Conservation (phyloP, 1,284 basidiomycete species). For the Xanthoconium separans region DNA sequence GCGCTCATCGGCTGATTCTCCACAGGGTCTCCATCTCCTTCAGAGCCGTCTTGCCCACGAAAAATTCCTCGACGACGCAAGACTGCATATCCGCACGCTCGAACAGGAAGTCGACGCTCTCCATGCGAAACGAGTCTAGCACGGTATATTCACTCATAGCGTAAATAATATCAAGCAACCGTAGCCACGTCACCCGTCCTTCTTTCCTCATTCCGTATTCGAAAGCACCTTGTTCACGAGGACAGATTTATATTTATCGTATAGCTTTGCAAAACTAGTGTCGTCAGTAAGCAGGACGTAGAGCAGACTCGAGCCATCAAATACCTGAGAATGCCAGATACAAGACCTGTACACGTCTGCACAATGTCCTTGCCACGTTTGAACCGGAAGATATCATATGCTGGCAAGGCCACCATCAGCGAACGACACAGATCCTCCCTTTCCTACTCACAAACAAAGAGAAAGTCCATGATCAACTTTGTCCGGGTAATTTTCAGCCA, state of each 20-base stretch:
- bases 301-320: conserved; percentile 10
- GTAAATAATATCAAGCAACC: neutral
- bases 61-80: conserved; percentile 63
- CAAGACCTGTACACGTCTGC: conserved; percentile 65
- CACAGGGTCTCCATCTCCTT: conserved; percentile 60
- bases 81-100: conserved; percentile 47
- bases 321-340: conserved; percentile 70
- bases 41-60: conserved; percentile 67
- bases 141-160: conserved; percentile 18
- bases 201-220: conserved; percentile 18
- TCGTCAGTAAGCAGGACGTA: conserved; percentile 9
- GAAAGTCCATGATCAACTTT: conserved; percentile 77
- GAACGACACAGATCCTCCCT: neutral
- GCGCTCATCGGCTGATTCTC: conserved; percentile 19
- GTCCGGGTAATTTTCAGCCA: conserved; percentile 69
- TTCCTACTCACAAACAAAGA: conserved; percentile 73
- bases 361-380: conserved; percentile 58
- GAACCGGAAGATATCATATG: conserved; percentile 57
- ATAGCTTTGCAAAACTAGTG: conserved; percentile 64
- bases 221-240: conserved; percentile 49
- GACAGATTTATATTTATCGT: conserved; percentile 60
- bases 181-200: neutral
- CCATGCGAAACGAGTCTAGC: conserved; percentile 9
- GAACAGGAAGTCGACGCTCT: conserved; percentile 58
- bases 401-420: conserved; percentile 35